Evolutionary conservation across 1,284 basidiomycete genomes (phyloP), one percentile per base, ranked within the genome.

Genomic region (Malassezia furfur): DNA sequence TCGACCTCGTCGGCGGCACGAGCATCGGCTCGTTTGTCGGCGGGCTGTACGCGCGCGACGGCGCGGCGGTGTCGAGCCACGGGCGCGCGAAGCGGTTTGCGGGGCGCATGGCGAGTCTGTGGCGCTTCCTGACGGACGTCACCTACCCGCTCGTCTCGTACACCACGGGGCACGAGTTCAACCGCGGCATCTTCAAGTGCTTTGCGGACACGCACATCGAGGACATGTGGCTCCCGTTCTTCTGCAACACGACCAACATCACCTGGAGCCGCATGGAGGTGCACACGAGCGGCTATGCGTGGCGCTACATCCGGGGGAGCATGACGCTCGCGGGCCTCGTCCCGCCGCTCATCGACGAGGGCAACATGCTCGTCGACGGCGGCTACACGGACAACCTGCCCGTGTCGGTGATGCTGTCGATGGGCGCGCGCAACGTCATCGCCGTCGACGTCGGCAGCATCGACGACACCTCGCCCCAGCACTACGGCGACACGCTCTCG

Each of bases 211-310:
- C 48, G 50, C 63, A 70, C 75, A 96, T 98, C 52, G 91, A 96
- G 77, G 90, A 94, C 77, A 93, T 94, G 86, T 98, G 93, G 94
- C 80, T 98, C 4, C 93, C 94, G 2, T 99, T 86, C 78, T 99
- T 91, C 78, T 94, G 90, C 77, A 96, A 96, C 70, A 91, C 91
- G 7, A 96, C 94, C n/a, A 96, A 96, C 71, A 96, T 99, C 73
- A 91, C 87, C 48, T 90, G 88, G 56, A 94, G 90, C 10, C 81
- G 85, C 5, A 96, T 98, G 91, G 91, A 96, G 73, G 86, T 96
- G 38, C 94, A 99, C 70, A 87, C 93, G 59, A 88, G 87, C 5
- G 91, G 91, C 10, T 96, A 96, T 54, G 76, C 73, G 0, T 76
- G 75, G 72, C 66, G 73, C 15, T 81, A 81, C 61, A 75, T 79